Conservation (phyloP, 2,329 filamentous ascomycete species). For the Rhynchosporium agropyri region DNA sequence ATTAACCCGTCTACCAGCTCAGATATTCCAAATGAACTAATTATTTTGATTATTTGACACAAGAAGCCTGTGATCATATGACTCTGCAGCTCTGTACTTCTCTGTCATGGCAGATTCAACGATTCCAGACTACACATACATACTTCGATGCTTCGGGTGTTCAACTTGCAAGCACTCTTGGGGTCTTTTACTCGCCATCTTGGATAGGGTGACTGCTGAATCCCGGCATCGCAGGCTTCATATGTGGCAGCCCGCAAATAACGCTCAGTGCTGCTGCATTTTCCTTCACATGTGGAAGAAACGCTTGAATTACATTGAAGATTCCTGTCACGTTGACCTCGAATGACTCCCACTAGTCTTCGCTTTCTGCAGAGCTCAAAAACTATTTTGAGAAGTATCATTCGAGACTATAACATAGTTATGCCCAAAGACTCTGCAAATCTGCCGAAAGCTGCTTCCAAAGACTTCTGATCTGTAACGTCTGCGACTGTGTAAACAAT, state of each 20-base stretch:
- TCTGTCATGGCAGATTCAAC: slow-evolving; percentile 24
- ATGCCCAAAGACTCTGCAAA: slow-evolving; percentile 1
- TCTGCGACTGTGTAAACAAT: slow-evolving; percentile 35
- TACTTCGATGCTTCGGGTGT: slow-evolving; percentile 1
- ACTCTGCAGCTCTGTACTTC: neutral
- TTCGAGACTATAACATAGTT: slow-evolving; percentile 19
- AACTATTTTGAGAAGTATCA: slow-evolving; percentile 4
- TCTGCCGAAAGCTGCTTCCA: slow-evolving; percentile 11
- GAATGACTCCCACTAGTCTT: slow-evolving; percentile 14
- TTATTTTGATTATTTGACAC: neutral
- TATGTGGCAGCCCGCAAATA: slow-evolving; percentile 7
- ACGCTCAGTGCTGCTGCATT: slow-evolving; percentile 18
- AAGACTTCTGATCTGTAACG: slow-evolving; percentile 30
- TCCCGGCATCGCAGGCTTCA: neutral
- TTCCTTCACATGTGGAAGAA: slow-evolving; percentile 8
- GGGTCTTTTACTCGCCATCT: slow-evolving; percentile 1
- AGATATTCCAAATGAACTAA: neutral
- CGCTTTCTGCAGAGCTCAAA: neutral
- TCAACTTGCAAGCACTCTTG: slow-evolving; percentile 11
- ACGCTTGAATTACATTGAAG: slow-evolving; percentile 17
- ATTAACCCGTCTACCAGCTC: slow-evolving; percentile 5
- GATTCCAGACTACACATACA: slow-evolving; percentile 5
- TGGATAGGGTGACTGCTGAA: neutral
- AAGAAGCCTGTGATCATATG: slow-evolving; percentile 4
- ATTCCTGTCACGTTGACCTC: slow-evolving; percentile 23